These are phyloP conservation scores for Trametes punicea DNA, from an alignment of 768 basidiomycete genomes.

Conservation along the genomic window DNA sequence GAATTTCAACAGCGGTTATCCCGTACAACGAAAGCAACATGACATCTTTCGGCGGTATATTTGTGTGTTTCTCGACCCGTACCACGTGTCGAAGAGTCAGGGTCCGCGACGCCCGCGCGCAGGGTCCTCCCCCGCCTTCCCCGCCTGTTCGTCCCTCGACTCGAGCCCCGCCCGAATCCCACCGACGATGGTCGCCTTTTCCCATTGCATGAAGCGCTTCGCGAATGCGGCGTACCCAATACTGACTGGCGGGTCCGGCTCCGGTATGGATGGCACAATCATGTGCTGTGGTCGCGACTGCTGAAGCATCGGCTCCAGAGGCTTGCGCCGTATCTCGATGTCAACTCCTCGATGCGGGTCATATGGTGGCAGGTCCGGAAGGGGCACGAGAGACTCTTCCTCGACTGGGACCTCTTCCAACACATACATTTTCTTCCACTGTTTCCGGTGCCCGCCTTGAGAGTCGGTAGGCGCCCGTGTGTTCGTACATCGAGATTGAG, in stretches of 20 bases:
- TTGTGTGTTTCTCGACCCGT: not conserved
- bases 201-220: slow-evolving; percentile 15
- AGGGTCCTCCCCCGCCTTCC: not conserved
- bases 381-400: slow-evolving; percentile 17
- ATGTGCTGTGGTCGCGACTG: slow-evolving; percentile 21
- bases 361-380: slow-evolving; percentile 24
- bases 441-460: not conserved
- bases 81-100: not conserved
- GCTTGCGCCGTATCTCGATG: slow-evolving; percentile 8
- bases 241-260: slow-evolving; percentile 12
- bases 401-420: slow-evolving; percentile 19
- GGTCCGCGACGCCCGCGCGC: not conserved
- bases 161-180: slow-evolving; percentile 17
- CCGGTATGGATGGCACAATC: not conserved
- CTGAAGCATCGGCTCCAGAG: slow-evolving; percentile 13
- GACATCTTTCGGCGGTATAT: not conserved
- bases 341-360: not conserved
- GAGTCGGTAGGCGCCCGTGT: not conserved
- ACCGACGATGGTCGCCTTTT: slow-evolving; percentile 18
- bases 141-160: slow-evolving; percentile 10
- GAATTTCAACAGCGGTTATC: not conserved
- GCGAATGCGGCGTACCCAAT: slow-evolving; percentile 22
- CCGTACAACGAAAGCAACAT: not conserved
- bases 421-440: slow-evolving; percentile 31
- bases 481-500: not conserved